Evolutionary conservation across 768 basidiomycete genomes (phyloP), one percentile per base, ranked within the genome.

Genomic region (Psilocybe cubensis): DNA sequence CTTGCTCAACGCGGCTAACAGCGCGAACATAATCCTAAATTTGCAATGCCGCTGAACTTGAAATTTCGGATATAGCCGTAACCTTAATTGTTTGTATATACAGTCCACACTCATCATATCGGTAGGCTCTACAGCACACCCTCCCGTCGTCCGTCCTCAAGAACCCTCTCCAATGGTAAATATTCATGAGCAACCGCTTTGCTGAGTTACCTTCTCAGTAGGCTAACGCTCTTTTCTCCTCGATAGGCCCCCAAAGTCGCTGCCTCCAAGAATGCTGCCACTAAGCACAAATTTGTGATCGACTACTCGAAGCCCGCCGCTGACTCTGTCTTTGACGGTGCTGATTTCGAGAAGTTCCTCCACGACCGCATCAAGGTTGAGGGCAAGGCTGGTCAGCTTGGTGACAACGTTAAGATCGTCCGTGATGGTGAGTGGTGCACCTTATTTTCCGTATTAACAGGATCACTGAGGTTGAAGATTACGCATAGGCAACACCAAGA

Each of bases 311-410:
- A 86, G 63, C 92, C 92, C 59, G 92, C 91, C 53, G 62, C 71
- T 9, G 80, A 82, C 65, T 79, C 81, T 59, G 82, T 84, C 62
- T 83, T 84, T 62, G 83, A 85, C 58, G 82, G 82, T 61, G 83
- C 81, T 33, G 83, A 82, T 65, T 84, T 85, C 68, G 83, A 84
- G 75, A 98, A 97, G 74, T 97, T 87, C 80, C 83, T 96, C 50
- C 92, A 94, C 68, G 94, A 96, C 77, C 90, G 91, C 66, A 92
- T 94, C 69, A 96, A 96, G 81, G 88, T 96, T 63, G 92, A 94
- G 55, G 91, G 91, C 44, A 95, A 95, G 82, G 81, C 89, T 49
- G 95, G 94, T 38, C 89, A 96, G 69, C 89, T 97, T 57, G 93
- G 92, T 41, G 96, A 98, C 49, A 88, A 79, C 64, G 82, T 99